phyloP scores from a whole-genome alignment of 2,329 filamentous ascomycete genomes.

The Trichoderma semiorbis region DNA sequence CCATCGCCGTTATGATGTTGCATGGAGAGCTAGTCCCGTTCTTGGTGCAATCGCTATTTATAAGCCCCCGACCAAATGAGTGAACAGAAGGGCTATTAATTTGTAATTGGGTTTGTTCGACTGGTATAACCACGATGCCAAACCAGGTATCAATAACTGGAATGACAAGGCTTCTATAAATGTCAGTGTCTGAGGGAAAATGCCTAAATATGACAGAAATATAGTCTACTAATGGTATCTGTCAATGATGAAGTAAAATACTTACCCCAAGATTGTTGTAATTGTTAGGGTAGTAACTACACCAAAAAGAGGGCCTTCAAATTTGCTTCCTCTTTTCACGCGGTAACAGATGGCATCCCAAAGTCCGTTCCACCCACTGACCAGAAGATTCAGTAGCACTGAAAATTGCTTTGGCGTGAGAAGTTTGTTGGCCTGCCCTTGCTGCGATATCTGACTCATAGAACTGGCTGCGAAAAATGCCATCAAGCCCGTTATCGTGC shows the following conservation, averaged over 20 bases:
- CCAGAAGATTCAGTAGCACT: not conserved
- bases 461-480: not conserved
- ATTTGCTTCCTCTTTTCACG: not conserved
- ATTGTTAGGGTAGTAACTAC: not conserved
- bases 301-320: not conserved
- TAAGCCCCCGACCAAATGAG: not conserved
- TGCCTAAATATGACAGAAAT: not conserved
- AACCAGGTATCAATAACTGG: not conserved
- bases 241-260: not conserved
- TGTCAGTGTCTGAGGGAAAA: not conserved
- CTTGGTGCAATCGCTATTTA: not conserved
- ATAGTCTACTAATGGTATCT: accelerated
- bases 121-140: not conserved
- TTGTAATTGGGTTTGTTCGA: not conserved
- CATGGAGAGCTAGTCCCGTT: not conserved
- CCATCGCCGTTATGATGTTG: not conserved
- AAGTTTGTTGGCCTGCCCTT: not conserved
- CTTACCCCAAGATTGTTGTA: not conserved
- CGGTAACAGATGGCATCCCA: not conserved
- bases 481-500: not conserved
- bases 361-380: not conserved
- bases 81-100: not conserved
- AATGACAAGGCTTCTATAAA: not conserved
- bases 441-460: not conserved
- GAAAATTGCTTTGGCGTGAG: not conserved